These are phyloP conservation scores for Eutypella sp. DNA, from an alignment of 2,329 filamentous ascomycete species.

Conservation along the genomic window DNA sequence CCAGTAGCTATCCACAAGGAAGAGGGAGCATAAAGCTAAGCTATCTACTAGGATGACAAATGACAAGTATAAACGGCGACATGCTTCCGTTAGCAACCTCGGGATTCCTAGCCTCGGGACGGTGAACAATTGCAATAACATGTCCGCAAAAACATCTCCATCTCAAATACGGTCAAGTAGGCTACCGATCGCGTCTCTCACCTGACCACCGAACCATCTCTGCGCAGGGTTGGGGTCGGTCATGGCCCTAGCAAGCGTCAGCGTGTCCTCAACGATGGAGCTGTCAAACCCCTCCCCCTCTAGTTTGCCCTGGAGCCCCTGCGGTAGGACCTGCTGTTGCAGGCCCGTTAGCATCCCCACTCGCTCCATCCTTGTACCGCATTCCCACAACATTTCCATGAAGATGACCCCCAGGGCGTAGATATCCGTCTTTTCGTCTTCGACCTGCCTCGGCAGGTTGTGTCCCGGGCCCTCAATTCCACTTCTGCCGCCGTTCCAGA, in stretches of 20 bases:
- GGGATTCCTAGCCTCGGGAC: too few species aligned
- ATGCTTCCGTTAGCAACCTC: too few species aligned
- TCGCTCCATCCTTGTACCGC: conserved; percentile 48
- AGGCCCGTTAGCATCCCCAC: conserved; percentile 21
- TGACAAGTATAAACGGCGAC: too few species aligned
- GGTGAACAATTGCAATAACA: too few species aligned
- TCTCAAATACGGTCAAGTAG: conserved; percentile 7
- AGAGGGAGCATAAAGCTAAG: too few species aligned
- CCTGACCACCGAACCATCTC: conserved; percentile 17
- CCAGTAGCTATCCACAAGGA: too few species aligned
- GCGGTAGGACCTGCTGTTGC: conserved; percentile 18
- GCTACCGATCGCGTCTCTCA: conserved; percentile 14
- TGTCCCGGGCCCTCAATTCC: too few species aligned
- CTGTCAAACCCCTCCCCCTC: conserved; percentile 12
- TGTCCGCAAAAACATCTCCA: too few species aligned
- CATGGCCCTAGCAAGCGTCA: conserved; percentile 19
- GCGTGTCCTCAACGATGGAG: conserved; percentile 10
- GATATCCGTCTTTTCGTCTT: conserved; percentile 55
- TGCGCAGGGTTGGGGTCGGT: conserved; percentile 16
- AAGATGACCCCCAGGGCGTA: conserved; percentile 57
- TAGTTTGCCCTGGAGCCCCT: conserved; percentile 9
- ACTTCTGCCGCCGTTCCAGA: conserved; percentile 10
- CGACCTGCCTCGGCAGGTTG: too few species aligned
- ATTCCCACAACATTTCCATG: conserved; percentile 54
- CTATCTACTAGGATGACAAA: too few species aligned